Conservation (phyloP, 345 rosid species). For the Sapria himalayana region DNA sequence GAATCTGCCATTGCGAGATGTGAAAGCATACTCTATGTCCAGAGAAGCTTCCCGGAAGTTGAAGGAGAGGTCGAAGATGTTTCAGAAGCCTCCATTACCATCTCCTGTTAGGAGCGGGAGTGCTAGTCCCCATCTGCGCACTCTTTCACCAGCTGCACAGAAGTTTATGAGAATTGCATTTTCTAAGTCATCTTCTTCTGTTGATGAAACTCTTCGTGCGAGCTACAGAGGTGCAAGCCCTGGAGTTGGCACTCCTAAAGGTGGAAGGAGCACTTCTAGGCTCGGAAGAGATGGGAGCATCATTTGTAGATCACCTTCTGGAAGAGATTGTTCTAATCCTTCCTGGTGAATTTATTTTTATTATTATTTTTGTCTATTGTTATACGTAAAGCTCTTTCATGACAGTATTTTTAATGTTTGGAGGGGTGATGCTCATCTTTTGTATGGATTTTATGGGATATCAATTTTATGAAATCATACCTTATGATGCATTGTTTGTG, state of each 20-base stretch:
- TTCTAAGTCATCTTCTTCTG: conserved; percentile 58
- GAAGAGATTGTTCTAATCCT: conserved; percentile 29
- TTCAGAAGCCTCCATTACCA: conserved; percentile 73
- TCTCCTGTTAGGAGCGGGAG: conserved; percentile 89
- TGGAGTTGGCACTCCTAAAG: conserved; percentile 42
- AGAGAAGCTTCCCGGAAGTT: conserved; percentile 77
- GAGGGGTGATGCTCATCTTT: no score
- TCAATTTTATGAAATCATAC: no score
- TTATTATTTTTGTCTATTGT: no score
- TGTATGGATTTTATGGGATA: no score
- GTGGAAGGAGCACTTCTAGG: conserved; percentile 54
- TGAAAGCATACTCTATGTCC: conserved; percentile 65
- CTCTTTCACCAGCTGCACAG: conserved; percentile 88
- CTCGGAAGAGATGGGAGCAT: conserved; percentile 56
- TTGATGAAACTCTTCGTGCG: conserved; percentile 89
- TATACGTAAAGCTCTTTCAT: no score
- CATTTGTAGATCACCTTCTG: conserved; percentile 45
- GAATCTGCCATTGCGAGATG: conserved; percentile 56
- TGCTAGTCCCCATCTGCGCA: conserved; percentile 65
- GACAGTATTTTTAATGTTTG: no score
- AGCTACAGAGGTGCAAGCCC: conserved; percentile 86
- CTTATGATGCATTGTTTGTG: no score
- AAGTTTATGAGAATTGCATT: conserved; percentile 79
- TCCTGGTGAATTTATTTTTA: conserved; percentile 20
- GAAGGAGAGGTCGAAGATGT: conserved; percentile 66